Conservation (phyloP, 257 asterid genomes). For the Gentiana straminea region DNA sequence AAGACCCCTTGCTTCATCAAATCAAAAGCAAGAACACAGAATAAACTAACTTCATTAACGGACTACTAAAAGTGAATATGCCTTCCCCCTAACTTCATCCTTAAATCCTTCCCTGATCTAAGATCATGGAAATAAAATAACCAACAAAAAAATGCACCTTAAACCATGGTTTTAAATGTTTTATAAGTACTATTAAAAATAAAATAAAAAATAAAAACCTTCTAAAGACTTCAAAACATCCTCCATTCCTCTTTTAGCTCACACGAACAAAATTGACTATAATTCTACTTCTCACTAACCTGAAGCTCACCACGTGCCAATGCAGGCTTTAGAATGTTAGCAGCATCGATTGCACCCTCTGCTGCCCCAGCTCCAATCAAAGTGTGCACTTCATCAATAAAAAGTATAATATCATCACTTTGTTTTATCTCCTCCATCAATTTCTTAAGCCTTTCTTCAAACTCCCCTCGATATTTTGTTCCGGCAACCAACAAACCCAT, state of each 20-base stretch:
- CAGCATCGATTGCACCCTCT: constrained; percentile 96
- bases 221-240: not conserved
- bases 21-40: too few relatives aligned
- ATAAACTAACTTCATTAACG: too few relatives aligned
- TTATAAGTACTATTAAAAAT: not conserved
- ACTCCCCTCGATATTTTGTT: constrained; percentile 96
- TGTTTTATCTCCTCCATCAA: constrained; percentile 93
- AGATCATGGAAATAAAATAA: too few relatives aligned
- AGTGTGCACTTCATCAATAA: constrained; percentile 96
- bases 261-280: too few relatives aligned
- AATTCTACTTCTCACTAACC: constrained; percentile 28
- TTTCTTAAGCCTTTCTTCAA: constrained; percentile 91
- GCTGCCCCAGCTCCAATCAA: constrained; percentile 99
- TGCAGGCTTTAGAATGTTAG: constrained; percentile 93
- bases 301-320: constrained; percentile 94
- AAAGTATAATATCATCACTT: constrained; percentile 84
- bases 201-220: not conserved
- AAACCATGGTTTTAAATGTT: too few relatives aligned
- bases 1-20: too few relatives aligned
- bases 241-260: too few relatives aligned
- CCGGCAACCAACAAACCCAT: constrained; percentile 98
- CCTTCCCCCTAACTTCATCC: too few relatives aligned
- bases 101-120: too few relatives aligned
- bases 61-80: too few relatives aligned
- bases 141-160: too few relatives aligned